Evolutionary conservation across 129 eudicot species (phyloP).

Genomic region (Heracleum sosnowskyi): DNA sequence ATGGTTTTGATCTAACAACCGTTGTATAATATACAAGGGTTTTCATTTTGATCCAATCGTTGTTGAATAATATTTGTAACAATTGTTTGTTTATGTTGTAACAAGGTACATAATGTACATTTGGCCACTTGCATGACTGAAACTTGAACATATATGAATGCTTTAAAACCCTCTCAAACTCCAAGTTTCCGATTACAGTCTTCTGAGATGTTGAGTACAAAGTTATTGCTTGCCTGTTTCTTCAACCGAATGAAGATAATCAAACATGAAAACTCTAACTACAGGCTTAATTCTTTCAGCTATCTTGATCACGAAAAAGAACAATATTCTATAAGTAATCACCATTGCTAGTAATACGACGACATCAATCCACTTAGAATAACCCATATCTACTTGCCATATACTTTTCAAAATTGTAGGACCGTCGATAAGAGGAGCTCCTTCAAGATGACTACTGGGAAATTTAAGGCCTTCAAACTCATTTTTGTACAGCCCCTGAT

Average conservation of each 20-base stretch:
- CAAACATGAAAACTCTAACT: neutral
- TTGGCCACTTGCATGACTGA: too few relatives aligned
- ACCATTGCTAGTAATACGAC: constrained; percentile 18
- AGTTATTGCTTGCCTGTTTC: neutral
- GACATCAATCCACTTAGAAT: constrained; percentile 22
- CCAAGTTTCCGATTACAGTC: neutral
- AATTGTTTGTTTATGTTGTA: too few relatives aligned
- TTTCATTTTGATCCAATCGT: too few relatives aligned
- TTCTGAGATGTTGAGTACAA: neutral
- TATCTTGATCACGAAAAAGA: constrained; percentile 11
- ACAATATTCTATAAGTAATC: constrained; percentile 13
- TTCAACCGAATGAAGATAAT: neutral
- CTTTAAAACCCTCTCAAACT: too few relatives aligned
- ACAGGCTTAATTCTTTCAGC: constrained; percentile 4
- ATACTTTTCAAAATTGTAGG: constrained; percentile 4
- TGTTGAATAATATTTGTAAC: too few relatives aligned
- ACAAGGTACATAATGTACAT: neutral
- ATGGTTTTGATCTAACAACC: too few relatives aligned
- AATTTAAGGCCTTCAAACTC: constrained; percentile 35
- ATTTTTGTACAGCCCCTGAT: constrained; percentile 43
- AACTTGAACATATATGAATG: too few relatives aligned
- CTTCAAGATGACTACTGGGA: constrained; percentile 8
- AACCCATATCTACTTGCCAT: constrained; percentile 17
- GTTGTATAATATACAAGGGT: too few relatives aligned
- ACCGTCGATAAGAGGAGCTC: constrained; percentile 11